Conservation (phyloP, 1,284 basidiomycete species). For the Leccinum solheimii region DNA sequence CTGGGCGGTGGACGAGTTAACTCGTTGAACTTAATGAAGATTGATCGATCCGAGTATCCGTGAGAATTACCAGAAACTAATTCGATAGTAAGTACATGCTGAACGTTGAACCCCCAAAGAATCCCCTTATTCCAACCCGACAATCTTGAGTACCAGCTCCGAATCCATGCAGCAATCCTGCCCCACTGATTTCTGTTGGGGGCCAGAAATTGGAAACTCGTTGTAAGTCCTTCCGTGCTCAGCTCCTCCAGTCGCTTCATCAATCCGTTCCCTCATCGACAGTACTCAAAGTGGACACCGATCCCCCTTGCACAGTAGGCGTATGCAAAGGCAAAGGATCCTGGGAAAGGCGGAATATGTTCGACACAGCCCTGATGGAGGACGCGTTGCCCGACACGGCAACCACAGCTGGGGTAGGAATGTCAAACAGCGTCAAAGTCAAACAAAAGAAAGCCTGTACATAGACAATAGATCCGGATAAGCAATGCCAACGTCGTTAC, state of each 20-base stretch:
- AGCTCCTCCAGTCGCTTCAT: constrained; percentile 57
- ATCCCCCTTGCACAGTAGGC: constrained; percentile 44
- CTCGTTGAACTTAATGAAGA: too few species aligned
- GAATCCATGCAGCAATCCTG: constrained; percentile 74
- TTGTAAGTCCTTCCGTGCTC: constrained; percentile 69
- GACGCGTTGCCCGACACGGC: constrained; percentile 70
- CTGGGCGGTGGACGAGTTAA: neutral
- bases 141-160: constrained; percentile 58
- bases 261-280: constrained; percentile 50
- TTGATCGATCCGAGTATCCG: constrained; percentile 3
- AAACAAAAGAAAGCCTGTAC: constrained; percentile 42
- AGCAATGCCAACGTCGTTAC: constrained; percentile 66
- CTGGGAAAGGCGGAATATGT: constrained; percentile 69
- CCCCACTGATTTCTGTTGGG: constrained; percentile 56
- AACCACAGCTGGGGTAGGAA: constrained; percentile 67
- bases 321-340: constrained; percentile 45
- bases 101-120: neutral
- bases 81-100: constrained; percentile 1
- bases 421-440: constrained; percentile 8
- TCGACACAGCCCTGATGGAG: constrained; percentile 63
- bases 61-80: constrained; percentile 22
- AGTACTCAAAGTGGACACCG: constrained; percentile 66
- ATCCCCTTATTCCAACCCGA: constrained; percentile 40
- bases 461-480: constrained; percentile 78
- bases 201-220: constrained; percentile 67